Evolutionary conservation across 257 asterid species (phyloP), one percentile per base, ranked within the genome.

Genomic region (Coffea canephora): DNA sequence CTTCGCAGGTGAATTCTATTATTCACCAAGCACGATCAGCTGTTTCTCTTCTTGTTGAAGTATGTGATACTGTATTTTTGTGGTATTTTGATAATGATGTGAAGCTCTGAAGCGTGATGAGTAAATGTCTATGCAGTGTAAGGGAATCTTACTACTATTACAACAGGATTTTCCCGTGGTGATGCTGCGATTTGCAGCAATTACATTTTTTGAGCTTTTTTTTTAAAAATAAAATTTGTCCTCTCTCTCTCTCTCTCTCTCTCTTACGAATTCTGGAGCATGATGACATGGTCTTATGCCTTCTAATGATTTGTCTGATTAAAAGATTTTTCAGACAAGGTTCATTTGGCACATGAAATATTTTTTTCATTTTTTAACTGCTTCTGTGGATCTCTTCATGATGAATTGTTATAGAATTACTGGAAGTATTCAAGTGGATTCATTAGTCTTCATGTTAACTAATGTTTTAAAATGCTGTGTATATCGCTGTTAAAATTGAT

Each of bases 1-100:
- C 75, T 71, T 67, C 81, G 21, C 77, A 68, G 86, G 88, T 85
- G 78, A 80, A 13, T 64, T 79, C 31, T 45, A 25, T 13, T 12
- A 46, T 9, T 25, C 41, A 45, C 7, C 71, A 41, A 1, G 62
- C 46, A 55, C 36, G 25, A 9, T 21, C 23, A 18, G 27, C n/a
- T 5, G 27, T 31, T 45, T 16, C 6, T 46, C 48, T 3, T 45
- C 1, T 15, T 21, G 59, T 39, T 69, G 76, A 69, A n/a, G 34
- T 21, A 15, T 54, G 36, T 61, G 11, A 27, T 31, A 31, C 4
- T 77, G 5, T 77, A 8, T 48, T 41, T 13, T 3, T 54, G 50
- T 18, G 64, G 52, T 19, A 36, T 31, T 61, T 39, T 39, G 59
- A 72, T 54, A 54, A 55, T 55, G 41, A 55, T 23, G 48, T 16